Evolutionary conservation across 2,329 filamentous ascomycete species (phyloP).

Genomic region (Xylariaceae sp.): DNA sequence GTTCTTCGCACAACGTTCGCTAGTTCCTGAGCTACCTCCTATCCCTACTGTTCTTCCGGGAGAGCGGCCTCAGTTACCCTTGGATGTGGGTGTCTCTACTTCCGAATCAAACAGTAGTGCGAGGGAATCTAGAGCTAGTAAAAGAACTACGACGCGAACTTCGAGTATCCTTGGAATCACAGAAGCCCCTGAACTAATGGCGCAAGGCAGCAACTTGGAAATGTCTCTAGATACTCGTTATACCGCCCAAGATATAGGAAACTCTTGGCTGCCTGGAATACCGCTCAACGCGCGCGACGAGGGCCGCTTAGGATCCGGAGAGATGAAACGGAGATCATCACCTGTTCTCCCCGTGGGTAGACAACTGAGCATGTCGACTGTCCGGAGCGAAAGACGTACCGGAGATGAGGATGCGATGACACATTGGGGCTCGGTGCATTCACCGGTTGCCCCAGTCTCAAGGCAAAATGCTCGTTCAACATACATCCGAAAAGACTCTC

Average conservation of each 20-base stretch:
- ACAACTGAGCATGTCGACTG: slow-evolving; percentile 45
- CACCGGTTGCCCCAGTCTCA: slow-evolving; percentile 51
- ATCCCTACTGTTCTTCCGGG: slow-evolving; percentile 43
- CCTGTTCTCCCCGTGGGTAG: slow-evolving; percentile 52
- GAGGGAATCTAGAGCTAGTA: slow-evolving; percentile 41
- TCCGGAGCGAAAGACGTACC: slow-evolving; percentile 43
- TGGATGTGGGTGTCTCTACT: slow-evolving; percentile 33
- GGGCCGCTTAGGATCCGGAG: slow-evolving; percentile 31
- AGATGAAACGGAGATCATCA: slow-evolving; percentile 54
- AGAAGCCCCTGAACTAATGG: slow-evolving; percentile 37
- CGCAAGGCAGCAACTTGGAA: slow-evolving; percentile 32
- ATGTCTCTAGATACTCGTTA: slow-evolving; percentile 16
- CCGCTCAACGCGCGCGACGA: slow-evolving; percentile 23
- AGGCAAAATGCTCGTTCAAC: slow-evolving; percentile 49
- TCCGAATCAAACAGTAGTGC: slow-evolving; percentile 33
- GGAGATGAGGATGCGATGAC: slow-evolving; percentile 51
- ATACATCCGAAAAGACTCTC: slow-evolving; percentile 44
- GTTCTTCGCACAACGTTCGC: slow-evolving; percentile 42
- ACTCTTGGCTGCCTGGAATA: slow-evolving; percentile 49
- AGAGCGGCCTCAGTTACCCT: slow-evolving; percentile 30
- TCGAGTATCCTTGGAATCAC: slow-evolving; percentile 50
- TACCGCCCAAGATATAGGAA: slow-evolving; percentile 43
- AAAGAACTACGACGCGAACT: slow-evolving; percentile 47
- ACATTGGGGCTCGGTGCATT: slow-evolving; percentile 58
- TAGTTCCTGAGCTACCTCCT: slow-evolving; percentile 52